Evolutionary conservation across 176 grass and related monocot species (phyloP), one percentile per base, ranked within the genome.

Genomic region (Raddia distichophylla): DNA sequence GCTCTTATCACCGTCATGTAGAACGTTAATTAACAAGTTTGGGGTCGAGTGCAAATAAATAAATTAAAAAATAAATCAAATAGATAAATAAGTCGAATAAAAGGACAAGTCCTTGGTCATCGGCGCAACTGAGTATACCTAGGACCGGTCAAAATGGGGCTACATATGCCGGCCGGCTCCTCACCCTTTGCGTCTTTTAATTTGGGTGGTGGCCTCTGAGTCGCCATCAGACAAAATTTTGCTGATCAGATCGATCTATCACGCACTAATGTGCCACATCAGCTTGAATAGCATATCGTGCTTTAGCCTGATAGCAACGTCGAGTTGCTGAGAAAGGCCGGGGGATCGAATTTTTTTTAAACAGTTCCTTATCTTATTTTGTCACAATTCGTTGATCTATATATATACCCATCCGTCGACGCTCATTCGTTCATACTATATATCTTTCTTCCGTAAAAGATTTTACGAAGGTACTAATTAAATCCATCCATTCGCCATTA

Each of bases 261-360:
- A 70, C 76, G 7, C 75, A 34, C 44, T 58, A 48, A 27, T 45
- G 32, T 44, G 15, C 51, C 71, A 37, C 67, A 32, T 76, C 71
- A 84, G 6, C 8, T 75, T 65, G 65, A 54, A 54, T n/a, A 59
- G 19, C 37, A 80, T 12, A 10, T 14, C 20, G 20, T 68, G 13
- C 69, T 75, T 89, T 84, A 67, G 52, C 2, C 20, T 84, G 75
- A 80, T 61, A 45, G 67, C 74, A 73, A 74, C 60, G 7, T 78
- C 66, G 58, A 59, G 67, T 67, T 84, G 69, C 62, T 69, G 53
- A 69, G 35, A 69, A 68, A 64, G 27, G 27, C 27, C 63, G 54
- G 55, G 55, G 76, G 64, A 80, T 71, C 8, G 77, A 35, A 8
- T 35, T 6, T 6, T 14, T 35, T 2, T 64, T 35, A 12, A 3